Evolutionary conservation across 805 yeast genomes (phyloP).

Genomic region (Cyberlindnera mississippiensis): DNA sequence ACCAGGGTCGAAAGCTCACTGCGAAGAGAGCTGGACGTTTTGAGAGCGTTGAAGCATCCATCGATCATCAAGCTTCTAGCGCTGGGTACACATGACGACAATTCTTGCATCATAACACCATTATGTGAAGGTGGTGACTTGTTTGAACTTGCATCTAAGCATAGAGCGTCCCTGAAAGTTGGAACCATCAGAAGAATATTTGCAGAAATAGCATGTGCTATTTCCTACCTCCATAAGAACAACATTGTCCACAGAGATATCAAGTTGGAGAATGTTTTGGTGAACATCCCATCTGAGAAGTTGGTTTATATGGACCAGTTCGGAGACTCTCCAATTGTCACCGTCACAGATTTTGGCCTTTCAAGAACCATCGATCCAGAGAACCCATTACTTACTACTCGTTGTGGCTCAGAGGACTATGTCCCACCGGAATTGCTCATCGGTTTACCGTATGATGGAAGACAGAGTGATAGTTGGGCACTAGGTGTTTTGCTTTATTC

Average conservation of each 20-base stretch:
- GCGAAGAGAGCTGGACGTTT: conserved; percentile 69
- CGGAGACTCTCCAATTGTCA: conserved; percentile 39
- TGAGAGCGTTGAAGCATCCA: conserved; percentile 59
- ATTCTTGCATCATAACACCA: conserved; percentile 57
- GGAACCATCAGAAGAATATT: conserved; percentile 50
- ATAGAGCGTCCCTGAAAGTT: conserved; percentile 42
- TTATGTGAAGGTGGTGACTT: conserved; percentile 85
- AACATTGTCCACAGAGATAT: conserved; percentile 85
- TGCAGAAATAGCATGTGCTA: conserved; percentile 66
- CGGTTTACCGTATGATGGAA: conserved; percentile 90
- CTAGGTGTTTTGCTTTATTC: conserved; percentile 88
- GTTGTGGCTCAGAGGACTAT: conserved; percentile 97
- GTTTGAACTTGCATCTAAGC: conserved; percentile 52
- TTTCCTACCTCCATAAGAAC: conserved; percentile 63
- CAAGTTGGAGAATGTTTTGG: conserved; percentile 80
- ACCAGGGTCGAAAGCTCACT: conserved; percentile 58
- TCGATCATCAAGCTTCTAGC: conserved; percentile 63
- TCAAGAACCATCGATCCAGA: conserved; percentile 62
- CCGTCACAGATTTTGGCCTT: conserved; percentile 85
- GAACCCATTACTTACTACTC: conserved; percentile 65
- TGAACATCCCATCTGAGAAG: conserved; percentile 37
- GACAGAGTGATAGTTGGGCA: conserved; percentile 92
- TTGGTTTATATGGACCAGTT: conserved; percentile 19
- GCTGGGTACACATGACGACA: conserved; percentile 26
- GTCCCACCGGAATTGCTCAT: conserved; percentile 91